phyloP scores from a whole-genome alignment of 108 stramenopile genomes.

The Discostella pseudostelligera region DNA sequence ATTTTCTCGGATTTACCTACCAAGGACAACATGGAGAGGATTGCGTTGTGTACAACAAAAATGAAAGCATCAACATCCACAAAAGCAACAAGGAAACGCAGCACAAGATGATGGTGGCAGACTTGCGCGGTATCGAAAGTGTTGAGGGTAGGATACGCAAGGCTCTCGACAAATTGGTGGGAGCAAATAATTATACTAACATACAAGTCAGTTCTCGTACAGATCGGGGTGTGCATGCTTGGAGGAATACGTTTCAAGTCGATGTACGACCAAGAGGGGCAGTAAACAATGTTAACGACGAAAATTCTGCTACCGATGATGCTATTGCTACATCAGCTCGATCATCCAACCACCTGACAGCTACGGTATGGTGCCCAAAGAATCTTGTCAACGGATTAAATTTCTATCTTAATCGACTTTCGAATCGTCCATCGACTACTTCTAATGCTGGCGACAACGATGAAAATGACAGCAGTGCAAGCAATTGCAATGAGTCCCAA shows the following conservation, averaged over 20 bases:
- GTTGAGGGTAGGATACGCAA: constrained; percentile 71
- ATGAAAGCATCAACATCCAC: constrained; percentile 26
- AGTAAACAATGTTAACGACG: too few relatives aligned
- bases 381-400: constrained; percentile 63
- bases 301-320: too few relatives aligned
- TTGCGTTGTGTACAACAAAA: constrained; percentile 50
- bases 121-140: constrained; percentile 62
- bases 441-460: constrained; percentile 6
- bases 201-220: constrained; percentile 79
- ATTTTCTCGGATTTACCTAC: constrained; percentile 67
- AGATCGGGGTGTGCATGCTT: constrained; percentile 84
- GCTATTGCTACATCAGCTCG: too few relatives aligned
- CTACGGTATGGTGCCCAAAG: constrained; percentile 26
- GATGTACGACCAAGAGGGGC: constrained; percentile 61
- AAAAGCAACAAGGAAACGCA: too few relatives aligned
- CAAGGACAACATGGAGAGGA: constrained; percentile 62
- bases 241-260: constrained; percentile 84
- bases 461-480: constrained; percentile 17
- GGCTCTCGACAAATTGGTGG: constrained; percentile 58
- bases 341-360: too few relatives aligned
- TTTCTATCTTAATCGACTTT: constrained; percentile 50
- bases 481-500: constrained; percentile 10
- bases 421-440: constrained; percentile 4
- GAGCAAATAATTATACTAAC: constrained; percentile 56
- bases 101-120: too few relatives aligned